These are phyloP conservation scores for Leucocoprinus birnbaumii DNA, from an alignment of 768 basidiomycete species.

Conservation along the genomic window DNA sequence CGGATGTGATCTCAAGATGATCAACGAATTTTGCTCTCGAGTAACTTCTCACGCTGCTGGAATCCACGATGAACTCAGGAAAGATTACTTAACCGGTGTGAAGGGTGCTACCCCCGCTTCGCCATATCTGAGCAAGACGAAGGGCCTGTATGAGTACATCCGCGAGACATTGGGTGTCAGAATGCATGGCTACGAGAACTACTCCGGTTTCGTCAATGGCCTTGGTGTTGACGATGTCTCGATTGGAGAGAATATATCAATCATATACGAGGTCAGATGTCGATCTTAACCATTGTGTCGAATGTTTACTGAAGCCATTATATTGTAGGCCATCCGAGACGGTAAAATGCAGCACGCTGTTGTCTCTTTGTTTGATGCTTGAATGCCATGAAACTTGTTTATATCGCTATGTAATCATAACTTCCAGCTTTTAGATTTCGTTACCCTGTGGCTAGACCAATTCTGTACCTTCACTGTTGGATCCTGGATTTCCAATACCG, in stretches of 20 bases:
- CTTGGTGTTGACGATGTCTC: constrained; percentile 51
- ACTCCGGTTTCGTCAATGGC: constrained; percentile 37
- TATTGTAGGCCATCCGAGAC: constrained; percentile 66
- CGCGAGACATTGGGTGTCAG: constrained; percentile 58
- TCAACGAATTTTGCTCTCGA: constrained; percentile 48
- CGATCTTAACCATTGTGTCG: no score
- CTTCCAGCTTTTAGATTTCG: no score
- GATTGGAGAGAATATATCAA: constrained; percentile 69
- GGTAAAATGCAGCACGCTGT: constrained; percentile 63
- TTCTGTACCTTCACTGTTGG: background rate
- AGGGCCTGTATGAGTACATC: constrained; percentile 67
- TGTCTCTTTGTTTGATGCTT: constrained; percentile 43
- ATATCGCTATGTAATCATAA: no score
- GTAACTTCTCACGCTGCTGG: constrained; percentile 45
- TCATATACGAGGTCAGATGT: constrained; percentile 70
- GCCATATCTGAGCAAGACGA: constrained; percentile 58
- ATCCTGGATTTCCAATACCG: no score
- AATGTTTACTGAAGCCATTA: no score
- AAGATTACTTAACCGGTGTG: constrained; percentile 54
- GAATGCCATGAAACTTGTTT: constrained; percentile 1
- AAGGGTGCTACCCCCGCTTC: constrained; percentile 65
- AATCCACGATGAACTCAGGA: constrained; percentile 45
- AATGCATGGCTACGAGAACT: constrained; percentile 80
- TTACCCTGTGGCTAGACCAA: background rate
- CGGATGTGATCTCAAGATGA: constrained; percentile 22